A percentile compares a stretch with the other conserved stretches of the same genome.
These are phyloP conservation scores for Metschnikowia anglica DNA, from an alignment of 805 yeast genomes.

Conservation along the genomic window DNA sequence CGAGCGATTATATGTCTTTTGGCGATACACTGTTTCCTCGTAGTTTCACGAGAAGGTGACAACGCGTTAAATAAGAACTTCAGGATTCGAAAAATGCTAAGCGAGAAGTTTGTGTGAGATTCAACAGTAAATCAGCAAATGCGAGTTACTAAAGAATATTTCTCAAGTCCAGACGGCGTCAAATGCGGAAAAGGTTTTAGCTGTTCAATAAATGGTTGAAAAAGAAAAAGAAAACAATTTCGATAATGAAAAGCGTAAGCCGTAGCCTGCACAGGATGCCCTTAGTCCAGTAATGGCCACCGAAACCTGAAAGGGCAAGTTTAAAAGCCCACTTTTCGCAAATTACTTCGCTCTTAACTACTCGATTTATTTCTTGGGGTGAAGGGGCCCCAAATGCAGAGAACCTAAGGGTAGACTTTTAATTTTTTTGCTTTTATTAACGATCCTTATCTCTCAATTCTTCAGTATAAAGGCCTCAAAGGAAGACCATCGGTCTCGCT, in stretches of 20 bases:
- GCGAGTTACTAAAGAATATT: background rate
- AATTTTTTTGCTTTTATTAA: too few relatives aligned
- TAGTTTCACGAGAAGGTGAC: background rate
- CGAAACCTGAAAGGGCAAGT: background rate
- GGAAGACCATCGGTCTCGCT: too few relatives aligned
- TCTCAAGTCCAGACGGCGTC: background rate
- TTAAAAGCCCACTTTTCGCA: background rate
- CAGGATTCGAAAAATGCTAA: background rate
- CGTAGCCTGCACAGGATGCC: constrained; percentile 6
- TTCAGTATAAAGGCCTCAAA: too few relatives aligned
- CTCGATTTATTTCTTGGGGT: too few relatives aligned
- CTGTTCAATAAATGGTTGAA: background rate
- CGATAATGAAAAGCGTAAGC: constrained; percentile 10
- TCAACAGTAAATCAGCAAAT: background rate
- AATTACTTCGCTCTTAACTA: background rate
- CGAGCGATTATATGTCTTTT: too few relatives aligned
- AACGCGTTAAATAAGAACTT: background rate
- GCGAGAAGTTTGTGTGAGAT: background rate
- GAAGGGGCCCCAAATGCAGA: too few relatives aligned
- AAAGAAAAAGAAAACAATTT: constrained; percentile 1
- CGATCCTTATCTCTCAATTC: too few relatives aligned
- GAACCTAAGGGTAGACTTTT: too few relatives aligned
- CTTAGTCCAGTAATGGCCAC: constrained; percentile 3
- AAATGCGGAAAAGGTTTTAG: too few relatives aligned
- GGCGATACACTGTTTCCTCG: background rate